Evolutionary conservation across 2,329 filamentous ascomycete species (phyloP), one percentile per base, ranked within the genome.

Genomic region (Ampelomyces quisqualis): DNA sequence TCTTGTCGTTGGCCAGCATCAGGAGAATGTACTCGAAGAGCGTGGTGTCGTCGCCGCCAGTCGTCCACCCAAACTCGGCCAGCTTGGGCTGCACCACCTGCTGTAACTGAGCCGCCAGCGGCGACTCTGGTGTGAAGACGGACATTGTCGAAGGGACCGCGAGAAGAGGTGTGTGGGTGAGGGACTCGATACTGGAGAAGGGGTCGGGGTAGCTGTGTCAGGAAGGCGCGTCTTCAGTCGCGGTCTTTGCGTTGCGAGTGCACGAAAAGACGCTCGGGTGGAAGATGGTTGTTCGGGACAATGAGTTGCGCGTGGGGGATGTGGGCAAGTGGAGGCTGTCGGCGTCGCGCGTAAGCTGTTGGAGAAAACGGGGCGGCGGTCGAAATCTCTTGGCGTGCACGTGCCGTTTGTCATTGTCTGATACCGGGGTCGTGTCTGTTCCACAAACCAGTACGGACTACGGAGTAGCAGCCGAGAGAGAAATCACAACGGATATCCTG

Each of bases 1-100:
- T 90, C 70, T 95, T 96, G 59, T 90, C 89, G 71, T 96, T 97
- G 49, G 88, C 88, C 21, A 98, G 80, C 91, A 97, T 96, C 50
- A 97, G 81, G 44, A 97, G 86, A 55, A 98, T 93, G 73, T 97
- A 98, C 73, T 98, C 93, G 45, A 90, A 85, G 45, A 98, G 80
- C 24, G 89, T 88, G 17, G 85, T 84, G 68, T 91, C 89, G 61
- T 82, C 81, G 55, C 85, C 85, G 55, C 85, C 85, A 20, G 86
- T 84, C 48, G 84, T 90, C 91, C 93, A 97, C 60, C 90, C 91
- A 54, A 90, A 85, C 71, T 98, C 91, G 44, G 89, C 81, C 43
- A 98, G 77, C 74, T 97, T 97, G 21, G 88, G 86, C 70, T 93
- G 88, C 50, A 97, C 90, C 28, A 84, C 85, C 57, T 77, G 76